Conservation (phyloP, 345 rosid genomes). For the Syzygium jambos region DNA sequence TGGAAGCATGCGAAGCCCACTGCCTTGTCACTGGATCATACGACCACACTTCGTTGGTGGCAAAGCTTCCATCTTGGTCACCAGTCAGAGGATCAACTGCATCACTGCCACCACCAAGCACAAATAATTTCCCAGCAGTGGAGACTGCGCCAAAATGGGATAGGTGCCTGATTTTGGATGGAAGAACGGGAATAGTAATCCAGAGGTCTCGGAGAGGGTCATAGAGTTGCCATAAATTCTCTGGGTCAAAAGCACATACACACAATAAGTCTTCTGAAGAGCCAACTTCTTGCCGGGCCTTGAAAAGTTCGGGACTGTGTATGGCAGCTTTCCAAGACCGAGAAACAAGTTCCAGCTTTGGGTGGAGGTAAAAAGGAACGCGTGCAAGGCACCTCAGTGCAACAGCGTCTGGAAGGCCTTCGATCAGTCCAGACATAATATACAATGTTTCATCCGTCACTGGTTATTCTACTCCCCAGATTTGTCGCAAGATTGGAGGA, state of each 20-base stretch:
- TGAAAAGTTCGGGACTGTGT: conserved; percentile 63
- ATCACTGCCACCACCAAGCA: conserved; percentile 94
- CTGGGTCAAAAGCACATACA: conserved; percentile 85
- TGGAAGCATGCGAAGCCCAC: conserved; percentile 65
- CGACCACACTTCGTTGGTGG: conserved; percentile 89
- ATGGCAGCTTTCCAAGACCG: conserved; percentile 85
- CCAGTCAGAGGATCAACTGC: conserved; percentile 89
- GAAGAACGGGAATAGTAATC: conserved; percentile 88
- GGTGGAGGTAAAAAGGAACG: conserved; percentile 68
- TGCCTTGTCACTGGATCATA: conserved; percentile 65
- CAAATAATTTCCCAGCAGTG: conserved; percentile 59
- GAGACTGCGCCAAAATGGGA: conserved; percentile 81
- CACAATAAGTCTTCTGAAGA: conserved; percentile 70
- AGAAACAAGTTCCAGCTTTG: conserved; percentile 81
- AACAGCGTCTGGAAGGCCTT: conserved; percentile 90
- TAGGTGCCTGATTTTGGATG: conserved; percentile 75
- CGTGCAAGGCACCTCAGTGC: conserved; percentile 91
- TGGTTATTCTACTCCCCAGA: background rate
- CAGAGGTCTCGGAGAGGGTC: conserved; percentile 73
- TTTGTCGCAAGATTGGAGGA: background rate
- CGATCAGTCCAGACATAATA: conserved; percentile 82
- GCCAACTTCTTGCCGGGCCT: conserved; percentile 63
- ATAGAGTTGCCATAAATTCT: conserved; percentile 93
- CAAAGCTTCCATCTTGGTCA: conserved; percentile 92
- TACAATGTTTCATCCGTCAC: conserved; percentile 27